Conservation (phyloP, 2,329 filamentous ascomycete genomes). For the Boeremia lycopersici region DNA sequence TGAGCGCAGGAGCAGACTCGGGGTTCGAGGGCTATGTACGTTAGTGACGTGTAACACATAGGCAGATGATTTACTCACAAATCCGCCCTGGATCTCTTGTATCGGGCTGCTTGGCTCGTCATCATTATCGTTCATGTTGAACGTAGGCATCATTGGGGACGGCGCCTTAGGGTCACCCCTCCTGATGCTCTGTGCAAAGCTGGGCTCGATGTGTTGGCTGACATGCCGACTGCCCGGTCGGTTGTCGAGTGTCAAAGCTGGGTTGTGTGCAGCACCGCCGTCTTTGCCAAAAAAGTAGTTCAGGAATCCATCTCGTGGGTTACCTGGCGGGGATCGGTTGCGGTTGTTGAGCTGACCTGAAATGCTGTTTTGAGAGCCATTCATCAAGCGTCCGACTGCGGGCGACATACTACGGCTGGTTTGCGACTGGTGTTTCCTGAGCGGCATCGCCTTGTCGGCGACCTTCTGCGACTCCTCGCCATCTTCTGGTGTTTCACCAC, state of each 20-base stretch:
- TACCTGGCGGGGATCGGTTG: conserved; percentile 65
- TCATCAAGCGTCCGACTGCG: conserved; percentile 68
- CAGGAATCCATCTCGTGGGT: conserved; percentile 84
- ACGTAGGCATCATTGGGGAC: conserved; percentile 37
- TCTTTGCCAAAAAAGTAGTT: conserved; percentile 99
- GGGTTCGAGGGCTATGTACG: conserved; percentile 44
- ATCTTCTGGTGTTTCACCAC: conserved; percentile 66
- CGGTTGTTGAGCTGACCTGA: conserved; percentile 69
- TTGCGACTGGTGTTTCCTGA: conserved; percentile 67
- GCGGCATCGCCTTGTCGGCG: conserved; percentile 60
- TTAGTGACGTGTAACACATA: conserved; percentile 23
- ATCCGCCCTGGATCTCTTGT: conserved; percentile 56
- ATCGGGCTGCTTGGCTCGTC: conserved; percentile 48
- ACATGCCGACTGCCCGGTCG: conserved; percentile 67
- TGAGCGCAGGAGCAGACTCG: conserved; percentile 80
- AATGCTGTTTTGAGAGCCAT: conserved; percentile 62
- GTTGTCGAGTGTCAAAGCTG: conserved; percentile 48
- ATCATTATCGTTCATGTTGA: conserved; percentile 41
- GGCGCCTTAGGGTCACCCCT: conserved; percentile 65
- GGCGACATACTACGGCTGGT: conserved; percentile 81
- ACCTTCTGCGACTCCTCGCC: conserved; percentile 64
- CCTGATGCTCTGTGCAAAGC: conserved; percentile 82
- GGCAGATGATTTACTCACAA: conserved; percentile 58
- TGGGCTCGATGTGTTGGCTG: conserved; percentile 78
- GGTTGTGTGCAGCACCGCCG: conserved; percentile 59